phyloP scores from a whole-genome alignment of 345 rosid species.

The Punica granatum region DNA sequence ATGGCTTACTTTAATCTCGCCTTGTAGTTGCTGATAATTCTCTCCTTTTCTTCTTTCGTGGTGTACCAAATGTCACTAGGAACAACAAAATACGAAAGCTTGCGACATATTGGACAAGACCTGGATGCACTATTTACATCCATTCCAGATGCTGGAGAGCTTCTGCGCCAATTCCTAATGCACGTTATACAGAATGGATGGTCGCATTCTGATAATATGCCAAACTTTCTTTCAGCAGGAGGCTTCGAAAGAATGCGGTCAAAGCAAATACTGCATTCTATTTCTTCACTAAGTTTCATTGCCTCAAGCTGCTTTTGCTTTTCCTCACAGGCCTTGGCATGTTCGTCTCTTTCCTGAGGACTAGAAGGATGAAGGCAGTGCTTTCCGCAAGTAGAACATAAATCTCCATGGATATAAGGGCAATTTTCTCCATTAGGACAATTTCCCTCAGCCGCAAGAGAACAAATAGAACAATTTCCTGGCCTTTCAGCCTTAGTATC shows the following conservation, averaged over 20 bases:
- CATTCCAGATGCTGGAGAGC: slow-evolving; percentile 79
- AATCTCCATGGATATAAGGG: slow-evolving; percentile 77
- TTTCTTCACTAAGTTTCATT: slow-evolving; percentile 48
- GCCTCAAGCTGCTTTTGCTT: slow-evolving; percentile 69
- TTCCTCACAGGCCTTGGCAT: slow-evolving; percentile 55
- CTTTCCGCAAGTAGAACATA: slow-evolving; percentile 74
- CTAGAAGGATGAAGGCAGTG: slow-evolving; percentile 85
- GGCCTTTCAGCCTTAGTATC: slow-evolving; percentile 35
- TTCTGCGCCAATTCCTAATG: slow-evolving; percentile 86
- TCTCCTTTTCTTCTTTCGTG: slow-evolving; percentile 67
- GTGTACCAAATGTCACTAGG: slow-evolving; percentile 93
- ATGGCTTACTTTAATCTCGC: slow-evolving; percentile 61
- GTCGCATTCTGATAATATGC: slow-evolving; percentile 87
- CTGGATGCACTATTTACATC: slow-evolving; percentile 76
- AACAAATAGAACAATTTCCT: slow-evolving; percentile 59
- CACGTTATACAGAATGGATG: slow-evolving; percentile 95
- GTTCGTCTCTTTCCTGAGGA: slow-evolving; percentile 75
- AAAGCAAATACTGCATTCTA: slow-evolving; percentile 67
- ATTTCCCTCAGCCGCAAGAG: slow-evolving; percentile 78
- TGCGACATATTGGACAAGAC: slow-evolving; percentile 93
- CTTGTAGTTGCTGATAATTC: slow-evolving; percentile 71
- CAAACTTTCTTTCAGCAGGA: slow-evolving; percentile 67
- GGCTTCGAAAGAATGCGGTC: slow-evolving; percentile 73
- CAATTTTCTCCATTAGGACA: slow-evolving; percentile 81
- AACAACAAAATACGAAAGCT: slow-evolving; percentile 86